Percentiles rank a stretch among this genome's conserved stretches.
phyloP scores from a whole-genome alignment of 2,329 filamentous ascomycete genomes.

The Blastomyces emzantsi region DNA sequence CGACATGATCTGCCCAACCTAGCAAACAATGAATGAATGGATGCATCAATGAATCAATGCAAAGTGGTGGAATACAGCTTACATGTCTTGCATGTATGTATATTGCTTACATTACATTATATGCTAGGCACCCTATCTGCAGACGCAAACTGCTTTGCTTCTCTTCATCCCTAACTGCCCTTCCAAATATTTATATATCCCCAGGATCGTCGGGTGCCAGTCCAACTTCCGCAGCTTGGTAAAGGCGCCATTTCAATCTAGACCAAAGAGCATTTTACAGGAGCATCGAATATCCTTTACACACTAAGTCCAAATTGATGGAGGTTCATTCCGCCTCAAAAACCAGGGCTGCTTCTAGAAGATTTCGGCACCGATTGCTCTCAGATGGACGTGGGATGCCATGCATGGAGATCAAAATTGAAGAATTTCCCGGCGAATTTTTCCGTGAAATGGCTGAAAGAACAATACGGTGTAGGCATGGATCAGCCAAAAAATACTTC shows the following conservation, averaged over 20 bases:
- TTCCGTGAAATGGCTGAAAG: not conserved
- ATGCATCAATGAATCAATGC: not conserved
- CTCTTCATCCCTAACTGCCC: not conserved
- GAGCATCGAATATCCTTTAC: not conserved
- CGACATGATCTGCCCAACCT: not conserved
- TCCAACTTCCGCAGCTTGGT: not conserved
- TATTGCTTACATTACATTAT: not conserved
- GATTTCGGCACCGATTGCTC: not conserved
- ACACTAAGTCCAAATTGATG: not conserved
- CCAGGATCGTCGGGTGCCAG: not conserved
- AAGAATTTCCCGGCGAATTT: not conserved
- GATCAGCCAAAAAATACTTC: not conserved
- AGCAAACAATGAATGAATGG: not conserved
- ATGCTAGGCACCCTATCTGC: not conserved
- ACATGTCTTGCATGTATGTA: not conserved
- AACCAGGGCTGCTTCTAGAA: not conserved
- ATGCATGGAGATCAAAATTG: not conserved
- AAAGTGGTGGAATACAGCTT: not conserved
- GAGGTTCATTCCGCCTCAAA: not conserved
- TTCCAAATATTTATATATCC: not conserved
- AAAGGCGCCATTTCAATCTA: not conserved
- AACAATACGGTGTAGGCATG: not conserved
- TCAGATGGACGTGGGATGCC: not conserved
- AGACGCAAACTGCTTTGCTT: not conserved
- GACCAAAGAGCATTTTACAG: not conserved